phyloP scores from a whole-genome alignment of 305 asterid genomes.

The Fraxinus velutina region DNA sequence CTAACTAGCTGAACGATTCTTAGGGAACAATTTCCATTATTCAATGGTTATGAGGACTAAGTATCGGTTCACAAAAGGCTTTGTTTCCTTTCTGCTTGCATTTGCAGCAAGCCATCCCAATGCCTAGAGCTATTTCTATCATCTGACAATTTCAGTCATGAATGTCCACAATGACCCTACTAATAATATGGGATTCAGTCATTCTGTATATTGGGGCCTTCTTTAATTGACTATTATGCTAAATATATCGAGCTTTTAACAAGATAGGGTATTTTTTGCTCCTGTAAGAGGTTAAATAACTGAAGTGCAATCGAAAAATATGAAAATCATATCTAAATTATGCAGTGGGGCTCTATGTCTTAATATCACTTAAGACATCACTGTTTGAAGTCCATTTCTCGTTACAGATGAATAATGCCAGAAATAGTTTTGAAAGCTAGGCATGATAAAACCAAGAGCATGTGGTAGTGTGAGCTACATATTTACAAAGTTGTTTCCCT shows the following conservation, averaged over 20 bases:
- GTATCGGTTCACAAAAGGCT: too few relatives aligned
- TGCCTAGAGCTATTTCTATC: neutral
- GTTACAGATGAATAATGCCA: neutral
- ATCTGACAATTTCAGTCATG: neutral
- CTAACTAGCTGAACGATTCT: neutral
- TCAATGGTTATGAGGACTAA: neutral
- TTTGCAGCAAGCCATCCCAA: neutral
- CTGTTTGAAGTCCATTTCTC: conserved; percentile 7
- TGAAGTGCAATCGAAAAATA: conserved; percentile 10
- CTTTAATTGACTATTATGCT: neutral
- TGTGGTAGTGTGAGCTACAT: conserved; percentile 13
- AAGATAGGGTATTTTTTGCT: neutral
- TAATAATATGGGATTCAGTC: conserved; percentile 3
- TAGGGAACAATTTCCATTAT: neutral
- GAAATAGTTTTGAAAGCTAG: conserved; percentile 6
- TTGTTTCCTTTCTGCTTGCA: neutral
- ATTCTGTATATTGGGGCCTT: neutral
- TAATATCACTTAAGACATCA: neutral
- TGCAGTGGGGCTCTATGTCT: conserved; percentile 9
- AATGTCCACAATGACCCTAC: conserved; percentile 14
- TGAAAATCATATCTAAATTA: neutral
- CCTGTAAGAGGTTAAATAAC: conserved; percentile 6
- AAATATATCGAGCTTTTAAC: neutral
- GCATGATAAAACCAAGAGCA: conserved; percentile 13
- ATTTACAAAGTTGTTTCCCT: conserved; percentile 22